These are phyloP conservation scores for Podosphaera fusca DNA, from an alignment of 2,329 filamentous ascomycete species.

Conservation along the genomic window DNA sequence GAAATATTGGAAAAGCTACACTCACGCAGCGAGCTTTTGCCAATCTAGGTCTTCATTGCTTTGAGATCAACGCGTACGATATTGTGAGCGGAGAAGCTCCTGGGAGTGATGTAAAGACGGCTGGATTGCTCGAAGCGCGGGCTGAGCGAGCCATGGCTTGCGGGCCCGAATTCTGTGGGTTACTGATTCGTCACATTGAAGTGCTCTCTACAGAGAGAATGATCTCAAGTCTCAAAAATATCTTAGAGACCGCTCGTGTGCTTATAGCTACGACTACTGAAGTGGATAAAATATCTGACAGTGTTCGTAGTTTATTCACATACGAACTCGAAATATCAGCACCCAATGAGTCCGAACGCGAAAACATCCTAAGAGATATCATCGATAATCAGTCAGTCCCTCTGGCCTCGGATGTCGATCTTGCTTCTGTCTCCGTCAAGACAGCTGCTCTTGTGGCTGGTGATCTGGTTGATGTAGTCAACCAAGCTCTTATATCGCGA, in stretches of 20 bases:
- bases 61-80: conserved; percentile 76
- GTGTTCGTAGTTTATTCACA: conserved; percentile 73
- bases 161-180: conserved; percentile 56
- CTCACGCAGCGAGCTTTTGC: conserved; percentile 55
- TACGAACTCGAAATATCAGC: conserved; percentile 88
- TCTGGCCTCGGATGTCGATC: conserved; percentile 64
- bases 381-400: conserved; percentile 52
- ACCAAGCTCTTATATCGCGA: conserved; percentile 62
- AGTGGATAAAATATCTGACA: conserved; percentile 80
- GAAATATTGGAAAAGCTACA: conserved; percentile 79
- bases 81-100: conserved; percentile 78
- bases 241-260: conserved; percentile 57
- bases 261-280: conserved; percentile 88
- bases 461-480: conserved; percentile 82
- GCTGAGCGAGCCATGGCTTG: conserved; percentile 78
- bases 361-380: conserved; percentile 62
- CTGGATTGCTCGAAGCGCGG: conserved; percentile 68
- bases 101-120: conserved; percentile 81
- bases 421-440: conserved; percentile 71
- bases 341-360: conserved; percentile 77
- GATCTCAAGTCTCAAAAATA: conserved; percentile 60
- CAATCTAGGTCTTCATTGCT: conserved; percentile 77
- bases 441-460: conserved; percentile 89
- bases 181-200: conserved; percentile 79
- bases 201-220: conserved; percentile 81